A percentile compares a stretch with the other conserved stretches of the same genome.
Conservation (phyloP, 805 yeast genomes). For the Metschnikowia shivogae region DNA sequence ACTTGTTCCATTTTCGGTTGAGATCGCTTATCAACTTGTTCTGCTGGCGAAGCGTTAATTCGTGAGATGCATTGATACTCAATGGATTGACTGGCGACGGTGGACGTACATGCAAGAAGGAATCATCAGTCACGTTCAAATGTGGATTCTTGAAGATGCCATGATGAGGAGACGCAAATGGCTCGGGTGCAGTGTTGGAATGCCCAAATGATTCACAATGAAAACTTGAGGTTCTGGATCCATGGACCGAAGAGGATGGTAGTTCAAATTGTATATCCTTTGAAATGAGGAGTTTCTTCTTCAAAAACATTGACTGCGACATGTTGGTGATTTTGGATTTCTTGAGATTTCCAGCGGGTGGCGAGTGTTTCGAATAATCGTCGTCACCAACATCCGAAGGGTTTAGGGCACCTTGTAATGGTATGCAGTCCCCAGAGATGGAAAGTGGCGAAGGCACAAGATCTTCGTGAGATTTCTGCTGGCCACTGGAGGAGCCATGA, state of each 20-base stretch:
- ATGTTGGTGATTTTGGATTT: slow-evolving; percentile 17
- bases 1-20: slow-evolving; percentile 40
- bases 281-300: slow-evolving; percentile 29
- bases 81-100: slow-evolving; percentile 1
- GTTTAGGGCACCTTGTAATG: slow-evolving; percentile 2
- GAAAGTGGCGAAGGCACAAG: slow-evolving; percentile 27
- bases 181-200: slow-evolving; percentile 2
- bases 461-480: slow-evolving; percentile 12
- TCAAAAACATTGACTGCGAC: slow-evolving; percentile 26
- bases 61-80: slow-evolving; percentile 1
- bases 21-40: slow-evolving; percentile 32
- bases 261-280: slow-evolving; percentile 40
- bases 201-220: slow-evolving; percentile 1
- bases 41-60: slow-evolving; percentile 24
- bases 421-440: slow-evolving; percentile 8
- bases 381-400: slow-evolving; percentile 4
- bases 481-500: background rate
- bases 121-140: background rate
- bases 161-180: background rate
- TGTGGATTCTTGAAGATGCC: background rate
- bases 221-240: background rate
- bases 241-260: slow-evolving; percentile 11
- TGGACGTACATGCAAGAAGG: slow-evolving; percentile 2
- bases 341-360: slow-evolving; percentile 8
- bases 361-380: slow-evolving; percentile 3